These are phyloP conservation scores for Phyllosticta paracitricarpa DNA, from an alignment of 2,329 filamentous ascomycete species.

Conservation along the genomic window DNA sequence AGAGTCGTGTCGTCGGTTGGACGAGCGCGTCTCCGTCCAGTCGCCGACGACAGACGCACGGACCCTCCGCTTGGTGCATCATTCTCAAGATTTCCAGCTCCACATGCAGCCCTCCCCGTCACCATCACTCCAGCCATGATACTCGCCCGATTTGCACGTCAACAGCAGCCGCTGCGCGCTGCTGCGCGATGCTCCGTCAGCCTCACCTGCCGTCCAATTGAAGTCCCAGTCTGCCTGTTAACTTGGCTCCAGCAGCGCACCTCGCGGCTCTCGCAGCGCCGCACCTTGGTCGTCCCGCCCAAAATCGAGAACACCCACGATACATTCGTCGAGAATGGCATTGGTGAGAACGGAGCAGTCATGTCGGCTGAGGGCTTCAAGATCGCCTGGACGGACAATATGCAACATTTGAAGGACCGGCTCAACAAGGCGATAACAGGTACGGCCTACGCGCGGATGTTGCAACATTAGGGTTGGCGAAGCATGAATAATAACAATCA, in stretches of 20 bases:
- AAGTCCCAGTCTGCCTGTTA: background rate
- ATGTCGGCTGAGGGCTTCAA: constrained; percentile 60
- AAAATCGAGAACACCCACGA: constrained; percentile 28
- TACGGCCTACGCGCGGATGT: constrained; percentile 32
- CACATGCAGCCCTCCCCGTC: background rate
- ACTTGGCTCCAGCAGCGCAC: background rate
- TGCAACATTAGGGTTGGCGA: background rate
- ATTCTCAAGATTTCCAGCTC: constrained; percentile 3
- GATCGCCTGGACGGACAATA: constrained; percentile 76
- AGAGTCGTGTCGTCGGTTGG: constrained; percentile 5
- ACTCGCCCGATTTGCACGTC: constrained; percentile 3
- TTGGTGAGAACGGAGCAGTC: constrained; percentile 50
- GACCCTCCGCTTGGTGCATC: constrained; percentile 1
- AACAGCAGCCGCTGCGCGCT: constrained; percentile 4
- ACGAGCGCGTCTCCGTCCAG: background rate
- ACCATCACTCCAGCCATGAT: constrained; percentile 8
- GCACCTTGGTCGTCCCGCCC: constrained; percentile 37
- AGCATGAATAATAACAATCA: constrained; percentile 4
- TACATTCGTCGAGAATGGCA: constrained; percentile 40
- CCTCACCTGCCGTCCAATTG: constrained; percentile 1
- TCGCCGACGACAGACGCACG: background rate
- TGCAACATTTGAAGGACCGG: constrained; percentile 60
- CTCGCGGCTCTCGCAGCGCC: constrained; percentile 10
- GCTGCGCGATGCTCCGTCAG: constrained; percentile 21
- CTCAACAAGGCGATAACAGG: constrained; percentile 67